Percentiles rank a stretch among this genome's conserved stretches.
Conservation (phyloP, 2,329 filamentous ascomycete genomes). For the Microascus cirrosus region DNA sequence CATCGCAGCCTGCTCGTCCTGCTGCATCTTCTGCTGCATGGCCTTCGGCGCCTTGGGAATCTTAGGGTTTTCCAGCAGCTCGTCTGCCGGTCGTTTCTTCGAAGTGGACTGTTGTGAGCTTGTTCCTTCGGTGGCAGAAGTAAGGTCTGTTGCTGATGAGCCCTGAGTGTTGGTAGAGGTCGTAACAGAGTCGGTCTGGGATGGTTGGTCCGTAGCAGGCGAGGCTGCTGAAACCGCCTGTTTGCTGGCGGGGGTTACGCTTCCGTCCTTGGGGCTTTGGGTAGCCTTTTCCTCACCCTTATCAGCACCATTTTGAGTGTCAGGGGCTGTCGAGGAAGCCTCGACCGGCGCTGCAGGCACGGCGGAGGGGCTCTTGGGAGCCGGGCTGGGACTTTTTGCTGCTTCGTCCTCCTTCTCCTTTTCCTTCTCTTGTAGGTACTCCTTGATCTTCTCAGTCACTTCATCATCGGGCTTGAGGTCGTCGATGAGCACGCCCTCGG, state of each 20-base stretch:
- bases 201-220: conserved; percentile 6
- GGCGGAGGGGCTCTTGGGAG: neutral
- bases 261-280: conserved; percentile 4
- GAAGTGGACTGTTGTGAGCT: conserved; percentile 20
- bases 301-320: conserved; percentile 5
- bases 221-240: conserved; percentile 7
- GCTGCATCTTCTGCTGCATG: conserved; percentile 46
- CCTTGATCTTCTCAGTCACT: conserved; percentile 64
- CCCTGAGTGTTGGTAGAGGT: neutral
- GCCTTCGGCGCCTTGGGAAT: conserved; percentile 54
- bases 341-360: neutral
- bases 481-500: conserved; percentile 86
- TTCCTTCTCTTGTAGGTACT: conserved; percentile 49
- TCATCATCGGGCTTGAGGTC: conserved; percentile 78
- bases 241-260: conserved; percentile 8
- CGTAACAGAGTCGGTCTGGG: conserved; percentile 22
- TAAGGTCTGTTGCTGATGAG: conserved; percentile 1
- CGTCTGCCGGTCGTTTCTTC: conserved; percentile 78
- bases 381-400: conserved; percentile 29
- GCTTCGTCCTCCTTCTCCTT: conserved; percentile 6
- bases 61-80: conserved; percentile 52
- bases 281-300: conserved; percentile 8
- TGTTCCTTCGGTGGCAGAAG: neutral
- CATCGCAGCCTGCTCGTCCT: conserved; percentile 32
- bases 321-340: conserved; percentile 1